phyloP scores from a whole-genome alignment of 805 yeast species.

The Barnettozyma siamensis region DNA sequence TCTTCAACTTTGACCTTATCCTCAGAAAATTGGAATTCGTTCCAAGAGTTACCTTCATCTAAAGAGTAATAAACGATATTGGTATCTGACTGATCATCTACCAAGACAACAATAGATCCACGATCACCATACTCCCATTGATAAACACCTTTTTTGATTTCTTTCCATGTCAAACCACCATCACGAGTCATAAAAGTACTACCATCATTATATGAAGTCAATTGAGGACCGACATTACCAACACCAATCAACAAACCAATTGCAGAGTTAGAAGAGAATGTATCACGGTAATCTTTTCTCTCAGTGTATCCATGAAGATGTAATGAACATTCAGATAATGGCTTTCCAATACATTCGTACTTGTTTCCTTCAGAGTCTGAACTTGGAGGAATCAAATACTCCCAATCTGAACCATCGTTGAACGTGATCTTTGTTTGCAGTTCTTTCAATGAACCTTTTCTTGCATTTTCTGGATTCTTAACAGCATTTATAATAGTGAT shows the following conservation, averaged over 20 bases:
- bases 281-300: conserved; percentile 74
- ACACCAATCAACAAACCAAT: conserved; percentile 80
- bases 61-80: conserved; percentile 57
- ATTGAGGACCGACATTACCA: conserved; percentile 76
- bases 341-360: conserved; percentile 45
- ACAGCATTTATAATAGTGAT: conserved; percentile 71
- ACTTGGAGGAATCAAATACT: conserved; percentile 60
- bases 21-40: conserved; percentile 53
- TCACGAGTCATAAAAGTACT: conserved; percentile 76
- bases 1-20: conserved; percentile 56
- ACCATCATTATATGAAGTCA: conserved; percentile 45
- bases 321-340: conserved; percentile 62
- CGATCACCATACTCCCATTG: conserved; percentile 98
- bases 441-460: conserved; percentile 43
- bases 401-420: conserved; percentile 92
- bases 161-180: conserved; percentile 88
- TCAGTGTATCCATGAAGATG: conserved; percentile 91
- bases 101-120: conserved; percentile 79
- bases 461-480: conserved; percentile 42
- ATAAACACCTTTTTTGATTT: conserved; percentile 61
- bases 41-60: conserved; percentile 81
- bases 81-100: conserved; percentile 50
- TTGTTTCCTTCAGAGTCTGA: conserved; percentile 55
- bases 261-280: conserved; percentile 84
- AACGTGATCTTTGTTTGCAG: conserved; percentile 71